A percentile compares a stretch with the other conserved stretches of the same genome.
These are phyloP conservation scores for Chaetomiaceae sp. DNA, from an alignment of 2,329 filamentous ascomycete species.

Conservation along the genomic window DNA sequence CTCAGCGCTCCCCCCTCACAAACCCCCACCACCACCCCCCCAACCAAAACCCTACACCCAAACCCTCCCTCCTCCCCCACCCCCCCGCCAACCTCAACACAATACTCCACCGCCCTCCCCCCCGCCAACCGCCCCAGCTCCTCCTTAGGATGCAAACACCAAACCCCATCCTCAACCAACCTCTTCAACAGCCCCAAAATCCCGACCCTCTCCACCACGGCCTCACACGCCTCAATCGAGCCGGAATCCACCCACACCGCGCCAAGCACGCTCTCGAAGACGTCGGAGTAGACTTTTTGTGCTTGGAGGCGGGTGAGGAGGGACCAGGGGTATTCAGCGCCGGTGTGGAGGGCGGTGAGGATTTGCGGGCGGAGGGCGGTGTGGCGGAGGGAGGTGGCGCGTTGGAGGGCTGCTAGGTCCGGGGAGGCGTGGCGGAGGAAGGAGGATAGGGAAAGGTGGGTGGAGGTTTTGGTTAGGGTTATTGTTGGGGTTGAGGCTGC, in stretches of 20 bases:
- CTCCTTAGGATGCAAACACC: conserved; percentile 63
- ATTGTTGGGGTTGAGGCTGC: too few relatives aligned
- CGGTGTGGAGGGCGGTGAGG: conserved; percentile 42
- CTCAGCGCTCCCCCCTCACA: conserved; percentile 42
- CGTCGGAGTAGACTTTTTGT: conserved; percentile 76
- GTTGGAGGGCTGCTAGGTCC: conserved; percentile 45
- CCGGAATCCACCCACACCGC: conserved; percentile 81
- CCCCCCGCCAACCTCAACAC: conserved; percentile 31
- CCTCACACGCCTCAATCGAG: conserved; percentile 52
- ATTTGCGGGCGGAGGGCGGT: conserved; percentile 45
- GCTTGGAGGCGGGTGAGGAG: conserved; percentile 59
- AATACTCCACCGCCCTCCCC: conserved; percentile 50
- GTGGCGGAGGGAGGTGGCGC: conserved; percentile 42
- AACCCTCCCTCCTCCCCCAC: conserved; percentile 30
- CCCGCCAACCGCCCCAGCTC: conserved; percentile 57
- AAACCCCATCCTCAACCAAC: conserved; percentile 54
- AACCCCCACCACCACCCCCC: conserved; percentile 40
- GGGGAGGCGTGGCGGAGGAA: conserved; percentile 60
- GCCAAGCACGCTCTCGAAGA: conserved; percentile 75
- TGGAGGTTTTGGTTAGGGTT: too few relatives aligned
- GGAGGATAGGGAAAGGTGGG: conserved; percentile 55
- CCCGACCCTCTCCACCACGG: conserved; percentile 58
- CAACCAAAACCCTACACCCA: conserved; percentile 47
- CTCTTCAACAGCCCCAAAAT: conserved; percentile 59
- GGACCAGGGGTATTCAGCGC: conserved; percentile 68